These are phyloP conservation scores for Aspergillus hancockii DNA, from an alignment of 495 filamentous ascomycete genomes.

Conservation along the genomic window DNA sequence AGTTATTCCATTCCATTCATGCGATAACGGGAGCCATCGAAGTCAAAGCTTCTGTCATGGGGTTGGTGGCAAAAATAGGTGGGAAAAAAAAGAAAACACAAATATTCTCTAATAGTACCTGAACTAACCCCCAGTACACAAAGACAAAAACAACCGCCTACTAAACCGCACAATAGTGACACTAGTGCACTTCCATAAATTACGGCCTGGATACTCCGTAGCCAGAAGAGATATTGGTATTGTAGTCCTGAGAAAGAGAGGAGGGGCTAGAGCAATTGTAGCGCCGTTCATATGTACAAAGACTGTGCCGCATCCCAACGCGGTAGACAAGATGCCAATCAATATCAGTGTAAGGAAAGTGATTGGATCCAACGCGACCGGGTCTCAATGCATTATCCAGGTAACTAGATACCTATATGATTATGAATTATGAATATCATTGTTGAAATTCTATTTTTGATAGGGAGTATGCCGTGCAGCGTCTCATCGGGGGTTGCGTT, in stretches of 20 bases:
- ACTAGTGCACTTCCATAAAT: background rate
- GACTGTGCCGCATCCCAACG: conserved; percentile 22
- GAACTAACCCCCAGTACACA: background rate
- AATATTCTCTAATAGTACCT: background rate
- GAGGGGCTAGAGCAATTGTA: background rate
- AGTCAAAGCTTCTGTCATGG: conserved; percentile 10
- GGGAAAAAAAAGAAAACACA: background rate
- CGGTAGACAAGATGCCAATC: conserved; percentile 12
- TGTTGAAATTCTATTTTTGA: conserved; percentile 1
- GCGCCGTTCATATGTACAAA: conserved; percentile 15
- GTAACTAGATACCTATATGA: background rate
- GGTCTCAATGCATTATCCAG: background rate
- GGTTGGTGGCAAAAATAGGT: background rate
- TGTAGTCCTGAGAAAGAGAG: background rate
- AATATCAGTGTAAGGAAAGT: background rate
- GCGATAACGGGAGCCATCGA: background rate
- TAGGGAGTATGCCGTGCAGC: background rate
- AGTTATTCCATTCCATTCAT: conserved; percentile 8
- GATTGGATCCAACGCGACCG: background rate
- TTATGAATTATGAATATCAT: conserved; percentile 6
- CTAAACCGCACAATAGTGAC: conserved; percentile 2
- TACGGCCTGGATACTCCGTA: background rate
- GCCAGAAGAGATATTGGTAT: conserved; percentile 3
- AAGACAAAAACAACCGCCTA: background rate
- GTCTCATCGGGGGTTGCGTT: background rate